Evolutionary conservation across 345 rosid species (phyloP).

Genomic region (Eucalyptus pauciflora): DNA sequence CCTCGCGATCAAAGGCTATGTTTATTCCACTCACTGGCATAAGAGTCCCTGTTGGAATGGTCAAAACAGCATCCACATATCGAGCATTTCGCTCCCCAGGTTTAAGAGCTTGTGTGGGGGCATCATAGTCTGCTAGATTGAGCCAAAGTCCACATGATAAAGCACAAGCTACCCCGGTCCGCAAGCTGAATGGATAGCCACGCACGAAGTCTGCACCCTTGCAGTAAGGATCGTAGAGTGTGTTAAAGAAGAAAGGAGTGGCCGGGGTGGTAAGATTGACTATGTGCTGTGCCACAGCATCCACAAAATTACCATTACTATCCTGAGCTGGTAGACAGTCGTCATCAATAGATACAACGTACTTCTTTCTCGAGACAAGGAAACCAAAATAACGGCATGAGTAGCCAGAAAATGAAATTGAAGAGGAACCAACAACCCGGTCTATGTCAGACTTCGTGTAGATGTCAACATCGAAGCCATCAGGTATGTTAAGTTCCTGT

Average conservation of each 20-base stretch:
- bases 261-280: constrained; percentile 66
- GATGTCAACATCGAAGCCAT: constrained; percentile 64
- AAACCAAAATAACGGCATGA: constrained; percentile 90
- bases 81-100: constrained; percentile 53
- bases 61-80: constrained; percentile 82
- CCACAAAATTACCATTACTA: constrained; percentile 43
- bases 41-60: constrained; percentile 57
- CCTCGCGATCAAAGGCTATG: constrained; percentile 73
- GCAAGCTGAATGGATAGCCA: constrained; percentile 90
- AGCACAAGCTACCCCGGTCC: constrained; percentile 73
- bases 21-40: constrained; percentile 87
- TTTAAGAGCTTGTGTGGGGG: constrained; percentile 95
- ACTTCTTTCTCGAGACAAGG: constrained; percentile 73
- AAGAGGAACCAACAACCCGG: constrained; percentile 38
- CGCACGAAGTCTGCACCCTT: constrained; percentile 95
- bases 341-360: constrained; percentile 71
- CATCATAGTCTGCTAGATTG: constrained; percentile 83
- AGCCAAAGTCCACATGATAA: constrained; percentile 96
- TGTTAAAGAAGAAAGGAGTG: constrained; percentile 93
- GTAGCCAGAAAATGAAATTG: constrained; percentile 67
- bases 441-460: constrained; percentile 70
- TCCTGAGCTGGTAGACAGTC: constrained; percentile 87
- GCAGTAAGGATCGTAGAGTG: constrained; percentile 75
- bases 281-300: constrained; percentile 76
- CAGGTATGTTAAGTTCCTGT: constrained; percentile 72